These are phyloP conservation scores for Berberis vulgaris DNA, from an alignment of 164 flowering plant species.

Conservation along the genomic window DNA sequence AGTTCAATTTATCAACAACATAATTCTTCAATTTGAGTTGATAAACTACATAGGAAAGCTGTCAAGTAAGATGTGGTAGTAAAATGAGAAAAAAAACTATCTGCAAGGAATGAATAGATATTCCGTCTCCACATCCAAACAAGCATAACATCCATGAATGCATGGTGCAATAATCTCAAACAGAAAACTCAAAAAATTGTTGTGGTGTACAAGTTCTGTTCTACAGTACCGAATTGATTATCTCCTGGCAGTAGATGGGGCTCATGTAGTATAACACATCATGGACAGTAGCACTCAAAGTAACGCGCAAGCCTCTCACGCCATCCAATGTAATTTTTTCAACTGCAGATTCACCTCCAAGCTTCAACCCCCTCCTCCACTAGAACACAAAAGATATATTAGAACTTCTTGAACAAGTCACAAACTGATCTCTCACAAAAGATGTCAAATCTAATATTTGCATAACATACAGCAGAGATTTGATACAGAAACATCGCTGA, in stretches of 20 bases:
- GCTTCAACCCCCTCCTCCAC: conserved; percentile 97
- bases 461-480: no score
- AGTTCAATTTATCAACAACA: no score
- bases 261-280: conserved; percentile 98
- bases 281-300: conserved; percentile 93
- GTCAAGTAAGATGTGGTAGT: no score
- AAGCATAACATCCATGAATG: not conserved
- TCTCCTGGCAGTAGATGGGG: conserved; percentile 95
- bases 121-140: conserved; percentile 4
- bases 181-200: not conserved
- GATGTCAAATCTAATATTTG: no score
- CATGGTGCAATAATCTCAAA: not conserved
- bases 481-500: not conserved
- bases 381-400: conserved; percentile 22
- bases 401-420: not conserved
- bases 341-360: conserved; percentile 90
- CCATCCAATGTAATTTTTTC: conserved; percentile 89
- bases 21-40: no score
- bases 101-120: no score
- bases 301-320: conserved; percentile 76
- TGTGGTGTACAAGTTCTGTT: conserved; percentile 4
- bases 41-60: no score
- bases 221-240: conserved; percentile 70
- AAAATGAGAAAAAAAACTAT: no score
- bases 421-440: not conserved